Conservation (phyloP, 2,329 filamentous ascomycete species). For the Fusarium xylarioides region DNA sequence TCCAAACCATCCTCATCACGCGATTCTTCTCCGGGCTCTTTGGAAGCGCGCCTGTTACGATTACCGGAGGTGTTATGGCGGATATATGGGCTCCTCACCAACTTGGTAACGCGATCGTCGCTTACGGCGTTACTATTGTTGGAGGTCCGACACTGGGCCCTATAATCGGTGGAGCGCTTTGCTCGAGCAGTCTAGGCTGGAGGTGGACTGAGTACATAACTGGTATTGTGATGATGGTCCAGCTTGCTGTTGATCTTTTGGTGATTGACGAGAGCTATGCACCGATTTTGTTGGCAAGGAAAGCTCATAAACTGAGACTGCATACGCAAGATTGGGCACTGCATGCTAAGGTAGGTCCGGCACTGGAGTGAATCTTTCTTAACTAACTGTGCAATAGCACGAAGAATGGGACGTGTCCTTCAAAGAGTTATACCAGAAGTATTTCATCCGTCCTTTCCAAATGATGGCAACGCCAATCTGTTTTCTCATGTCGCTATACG, state of each 20-base stretch:
- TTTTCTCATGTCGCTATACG: background rate
- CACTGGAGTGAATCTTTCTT: accelerated
- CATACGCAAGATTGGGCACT: background rate
- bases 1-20: background rate
- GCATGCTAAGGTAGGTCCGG: background rate
- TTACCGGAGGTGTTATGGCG: background rate
- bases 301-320: background rate
- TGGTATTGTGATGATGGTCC: background rate
- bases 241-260: background rate
- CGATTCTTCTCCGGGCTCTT: background rate
- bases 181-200: background rate
- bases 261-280: background rate
- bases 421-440: background rate
- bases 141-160: background rate
- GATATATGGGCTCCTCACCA: background rate
- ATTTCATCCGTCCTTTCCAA: background rate
- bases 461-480: background rate
- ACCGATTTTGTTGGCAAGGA: background rate
- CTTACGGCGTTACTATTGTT: background rate
- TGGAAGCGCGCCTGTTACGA: background rate
- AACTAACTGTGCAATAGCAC: background rate
- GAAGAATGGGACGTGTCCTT: background rate
- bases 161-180: background rate
- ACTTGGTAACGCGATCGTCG: background rate
- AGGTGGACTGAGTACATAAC: background rate